Evolutionary conservation across 495 filamentous ascomycete genomes (phyloP).

Genomic region (Paragyromitra xinjiangensis): DNA sequence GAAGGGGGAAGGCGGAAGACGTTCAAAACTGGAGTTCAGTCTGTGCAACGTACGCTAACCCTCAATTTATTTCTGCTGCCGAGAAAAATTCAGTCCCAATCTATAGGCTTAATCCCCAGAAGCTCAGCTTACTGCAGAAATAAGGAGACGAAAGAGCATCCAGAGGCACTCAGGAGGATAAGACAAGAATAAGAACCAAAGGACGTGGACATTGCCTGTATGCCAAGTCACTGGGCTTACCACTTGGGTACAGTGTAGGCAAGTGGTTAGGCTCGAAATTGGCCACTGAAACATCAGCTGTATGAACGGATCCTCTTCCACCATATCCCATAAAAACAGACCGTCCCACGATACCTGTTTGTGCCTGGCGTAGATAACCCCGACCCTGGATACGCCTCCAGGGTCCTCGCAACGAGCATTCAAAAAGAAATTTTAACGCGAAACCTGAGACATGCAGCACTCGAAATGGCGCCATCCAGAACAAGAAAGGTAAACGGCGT

Average conservation of each 20-base stretch:
- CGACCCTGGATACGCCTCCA: not conserved
- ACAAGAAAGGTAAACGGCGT: conserved; percentile 6
- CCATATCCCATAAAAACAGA: not conserved
- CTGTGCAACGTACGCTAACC: conserved; percentile 15
- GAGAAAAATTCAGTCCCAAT: not conserved
- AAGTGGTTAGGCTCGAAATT: conserved; percentile 10
- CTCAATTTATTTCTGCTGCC: too few species aligned
- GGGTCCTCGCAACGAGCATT: not conserved
- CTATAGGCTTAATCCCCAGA: not conserved
- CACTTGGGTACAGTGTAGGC: not conserved
- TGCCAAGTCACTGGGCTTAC: not conserved
- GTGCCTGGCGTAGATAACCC: not conserved
- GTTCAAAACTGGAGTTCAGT: conserved; percentile 5
- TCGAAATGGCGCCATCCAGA: conserved; percentile 14
- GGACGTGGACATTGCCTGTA: too few species aligned
- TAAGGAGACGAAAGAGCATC: not conserved
- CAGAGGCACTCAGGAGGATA: not conserved
- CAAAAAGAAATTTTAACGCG: conserved; percentile 17
- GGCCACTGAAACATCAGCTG: conserved; percentile 10
- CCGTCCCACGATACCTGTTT: not conserved
- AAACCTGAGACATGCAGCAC: conserved; percentile 26
- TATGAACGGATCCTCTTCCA: not conserved
- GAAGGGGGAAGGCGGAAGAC: not conserved
- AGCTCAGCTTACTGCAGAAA: not conserved
- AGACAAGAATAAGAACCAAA: not conserved